Conservation (phyloP, 1,284 basidiomycete species). For the Rhodotorula sp. region DNA sequence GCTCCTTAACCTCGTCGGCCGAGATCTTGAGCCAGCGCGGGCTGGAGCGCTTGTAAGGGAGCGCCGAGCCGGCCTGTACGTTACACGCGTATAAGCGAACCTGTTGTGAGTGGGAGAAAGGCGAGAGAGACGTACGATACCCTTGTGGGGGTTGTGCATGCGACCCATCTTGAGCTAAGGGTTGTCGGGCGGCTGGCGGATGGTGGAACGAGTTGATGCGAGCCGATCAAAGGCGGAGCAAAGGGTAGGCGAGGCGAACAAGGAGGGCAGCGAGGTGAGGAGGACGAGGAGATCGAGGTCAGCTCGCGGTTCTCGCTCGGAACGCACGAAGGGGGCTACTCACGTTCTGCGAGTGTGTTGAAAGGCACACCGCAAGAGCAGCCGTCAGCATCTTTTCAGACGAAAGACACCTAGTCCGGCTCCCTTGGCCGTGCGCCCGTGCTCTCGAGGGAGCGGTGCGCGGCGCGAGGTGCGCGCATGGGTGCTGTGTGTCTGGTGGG, state of each 20-base stretch:
- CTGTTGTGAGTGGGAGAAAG: not conserved
- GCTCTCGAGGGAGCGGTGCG: not conserved
- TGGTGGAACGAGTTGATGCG: not conserved
- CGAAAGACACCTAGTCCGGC: slow-evolving; percentile 10
- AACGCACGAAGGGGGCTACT: not conserved
- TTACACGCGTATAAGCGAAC: not conserved
- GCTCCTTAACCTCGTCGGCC: slow-evolving; percentile 90
- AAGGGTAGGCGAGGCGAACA: not conserved
- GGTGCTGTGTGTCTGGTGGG: not conserved
- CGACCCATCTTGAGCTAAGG: slow-evolving; percentile 40
- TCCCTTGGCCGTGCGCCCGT: slow-evolving; percentile 15
- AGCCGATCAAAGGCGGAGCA: not conserved
- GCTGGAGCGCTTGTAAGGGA: slow-evolving; percentile 93
- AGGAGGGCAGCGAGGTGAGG: not conserved
- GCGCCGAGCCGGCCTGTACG: slow-evolving; percentile 75
- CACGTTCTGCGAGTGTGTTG: slow-evolving; percentile 15
- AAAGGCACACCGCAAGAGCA: slow-evolving; percentile 20
- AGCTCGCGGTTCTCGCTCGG: not conserved
- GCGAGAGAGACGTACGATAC: slow-evolving; percentile 70
- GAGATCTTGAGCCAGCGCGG: slow-evolving; percentile 97
- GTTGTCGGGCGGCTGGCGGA: slow-evolving; percentile 13
- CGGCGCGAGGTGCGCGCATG: not conserved
- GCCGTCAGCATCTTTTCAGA: slow-evolving; percentile 22
- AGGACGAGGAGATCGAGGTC: not conserved
- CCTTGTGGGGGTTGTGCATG: slow-evolving; percentile 90